Percentiles rank a stretch among this genome's conserved stretches.
Evolutionary conservation across 1,284 basidiomycete genomes (phyloP).

Genomic region (Moesziomyces aphidis): DNA sequence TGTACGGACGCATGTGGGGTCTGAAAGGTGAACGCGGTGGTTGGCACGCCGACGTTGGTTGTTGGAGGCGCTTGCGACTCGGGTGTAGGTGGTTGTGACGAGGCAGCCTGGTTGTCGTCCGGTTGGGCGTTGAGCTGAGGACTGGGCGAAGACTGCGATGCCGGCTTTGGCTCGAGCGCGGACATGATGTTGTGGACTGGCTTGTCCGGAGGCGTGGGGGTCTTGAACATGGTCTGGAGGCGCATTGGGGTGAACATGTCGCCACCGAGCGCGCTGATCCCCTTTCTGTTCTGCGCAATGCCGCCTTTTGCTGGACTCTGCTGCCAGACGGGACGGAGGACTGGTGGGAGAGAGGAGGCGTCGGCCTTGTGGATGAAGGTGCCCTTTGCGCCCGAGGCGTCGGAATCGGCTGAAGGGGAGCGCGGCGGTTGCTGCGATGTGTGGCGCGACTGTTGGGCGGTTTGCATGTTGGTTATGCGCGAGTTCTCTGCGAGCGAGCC

Average conservation of each 20-base stretch:
- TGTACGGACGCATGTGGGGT: constrained; percentile 13
- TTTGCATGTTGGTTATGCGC: constrained; percentile 36
- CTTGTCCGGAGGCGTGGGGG: constrained; percentile 49
- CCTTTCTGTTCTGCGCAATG: constrained; percentile 22
- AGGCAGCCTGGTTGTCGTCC: background rate
- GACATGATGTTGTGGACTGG: constrained; percentile 27
- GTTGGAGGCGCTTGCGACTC: background rate
- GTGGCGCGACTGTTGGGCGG: constrained; percentile 18
- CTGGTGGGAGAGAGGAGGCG: constrained; percentile 57
- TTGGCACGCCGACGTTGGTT: constrained; percentile 11
- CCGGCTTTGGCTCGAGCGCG: constrained; percentile 12
- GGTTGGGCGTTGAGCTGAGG: background rate
- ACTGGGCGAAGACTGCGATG: constrained; percentile 6
- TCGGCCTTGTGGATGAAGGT: constrained; percentile 64
- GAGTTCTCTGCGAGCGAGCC: constrained; percentile 40
- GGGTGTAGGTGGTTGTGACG: background rate
- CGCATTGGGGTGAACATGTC: constrained; percentile 65
- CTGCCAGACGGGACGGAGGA: constrained; percentile 61
- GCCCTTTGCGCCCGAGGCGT: constrained; percentile 33
- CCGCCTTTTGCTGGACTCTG: constrained; percentile 47
- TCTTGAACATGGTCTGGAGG: constrained; percentile 63
- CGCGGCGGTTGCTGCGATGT: constrained; percentile 11
- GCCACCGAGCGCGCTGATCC: constrained; percentile 49
- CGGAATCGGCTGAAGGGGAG: constrained; percentile 21
- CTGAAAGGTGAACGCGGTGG: constrained; percentile 35